phyloP scores from a whole-genome alignment of 2,329 filamentous ascomycete genomes.

The Stemphylium beticola region DNA sequence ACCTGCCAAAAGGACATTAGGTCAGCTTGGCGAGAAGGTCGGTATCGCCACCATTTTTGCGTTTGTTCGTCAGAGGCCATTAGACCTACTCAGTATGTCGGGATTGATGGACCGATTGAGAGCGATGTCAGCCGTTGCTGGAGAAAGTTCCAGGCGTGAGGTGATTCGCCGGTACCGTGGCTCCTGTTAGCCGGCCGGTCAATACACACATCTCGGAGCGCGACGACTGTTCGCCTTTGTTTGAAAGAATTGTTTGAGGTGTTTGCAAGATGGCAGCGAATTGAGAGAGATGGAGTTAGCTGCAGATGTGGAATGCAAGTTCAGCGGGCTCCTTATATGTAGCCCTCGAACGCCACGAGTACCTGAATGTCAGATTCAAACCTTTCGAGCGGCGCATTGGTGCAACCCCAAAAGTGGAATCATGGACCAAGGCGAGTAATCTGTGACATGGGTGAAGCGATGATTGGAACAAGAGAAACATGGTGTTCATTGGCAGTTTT shows the following conservation, averaged over 20 bases:
- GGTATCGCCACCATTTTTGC: slow-evolving; percentile 1
- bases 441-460: neutral
- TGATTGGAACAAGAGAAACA: neutral
- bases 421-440: too few species aligned
- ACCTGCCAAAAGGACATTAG: slow-evolving; percentile 40
- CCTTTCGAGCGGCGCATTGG: neutral
- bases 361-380: slow-evolving; percentile 7
- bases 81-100: neutral
- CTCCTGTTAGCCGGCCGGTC: too few species aligned
- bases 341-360: slow-evolving; percentile 2
- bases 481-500: neutral
- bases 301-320: neutral
- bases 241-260: neutral
- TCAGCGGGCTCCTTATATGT: neutral
- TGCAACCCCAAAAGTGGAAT: neutral
- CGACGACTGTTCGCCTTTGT: neutral
- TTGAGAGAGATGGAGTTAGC: neutral
- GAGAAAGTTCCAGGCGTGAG: neutral
- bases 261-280: too few species aligned
- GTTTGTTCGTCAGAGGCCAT: neutral
- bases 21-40: slow-evolving; percentile 26
- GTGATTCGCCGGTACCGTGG: too few species aligned
- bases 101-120: neutral
- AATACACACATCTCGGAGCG: too few species aligned
- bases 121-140: neutral